Evolutionary conservation across 495 filamentous ascomycete genomes (phyloP).

Genomic region (Neurospora sp.): DNA sequence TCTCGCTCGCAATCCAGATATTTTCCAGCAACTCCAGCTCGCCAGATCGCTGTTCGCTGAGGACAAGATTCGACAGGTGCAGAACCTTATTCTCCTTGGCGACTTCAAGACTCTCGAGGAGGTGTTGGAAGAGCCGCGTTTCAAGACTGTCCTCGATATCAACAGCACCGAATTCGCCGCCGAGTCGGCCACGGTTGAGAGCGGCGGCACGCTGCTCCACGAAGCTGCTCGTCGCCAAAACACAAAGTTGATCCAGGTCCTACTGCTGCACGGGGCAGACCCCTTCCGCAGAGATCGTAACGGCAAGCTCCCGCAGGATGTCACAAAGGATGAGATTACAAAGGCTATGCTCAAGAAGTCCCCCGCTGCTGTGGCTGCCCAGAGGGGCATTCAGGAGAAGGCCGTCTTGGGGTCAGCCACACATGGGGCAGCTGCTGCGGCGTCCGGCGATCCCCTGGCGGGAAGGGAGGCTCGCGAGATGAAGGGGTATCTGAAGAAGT

Average conservation of each 20-base stretch:
- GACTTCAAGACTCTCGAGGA: constrained; percentile 71
- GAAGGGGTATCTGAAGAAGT: constrained; percentile 98
- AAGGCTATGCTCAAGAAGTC: constrained; percentile 82
- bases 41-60: constrained; percentile 86
- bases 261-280: constrained; percentile 93
- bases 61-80: constrained; percentile 69
- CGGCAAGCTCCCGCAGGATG: constrained; percentile 91
- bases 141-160: constrained; percentile 77
- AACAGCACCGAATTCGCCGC: constrained; percentile 82
- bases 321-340: constrained; percentile 90
- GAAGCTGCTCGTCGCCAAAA: constrained; percentile 86
- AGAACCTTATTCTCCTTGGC: constrained; percentile 56
- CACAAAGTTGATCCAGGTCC: constrained; percentile 70
- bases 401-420: constrained; percentile 72
- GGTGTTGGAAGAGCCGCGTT: constrained; percentile 71
- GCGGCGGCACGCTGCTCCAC: constrained; percentile 82
- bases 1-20: constrained; percentile 79
- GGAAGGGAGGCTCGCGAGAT: constrained; percentile 87
- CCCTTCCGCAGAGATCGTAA: constrained; percentile 91
- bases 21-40: constrained; percentile 91
- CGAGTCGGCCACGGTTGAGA: constrained; percentile 61
- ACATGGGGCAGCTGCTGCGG: constrained; percentile 44
- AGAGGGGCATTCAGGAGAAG: constrained; percentile 92
- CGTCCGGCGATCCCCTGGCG: constrained; percentile 53
- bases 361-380: constrained; percentile 86